Percentiles rank a stretch among this genome's conserved stretches.
Evolutionary conservation across 441 rosid genomes (phyloP).

Genomic region (Daphne laureola): DNA sequence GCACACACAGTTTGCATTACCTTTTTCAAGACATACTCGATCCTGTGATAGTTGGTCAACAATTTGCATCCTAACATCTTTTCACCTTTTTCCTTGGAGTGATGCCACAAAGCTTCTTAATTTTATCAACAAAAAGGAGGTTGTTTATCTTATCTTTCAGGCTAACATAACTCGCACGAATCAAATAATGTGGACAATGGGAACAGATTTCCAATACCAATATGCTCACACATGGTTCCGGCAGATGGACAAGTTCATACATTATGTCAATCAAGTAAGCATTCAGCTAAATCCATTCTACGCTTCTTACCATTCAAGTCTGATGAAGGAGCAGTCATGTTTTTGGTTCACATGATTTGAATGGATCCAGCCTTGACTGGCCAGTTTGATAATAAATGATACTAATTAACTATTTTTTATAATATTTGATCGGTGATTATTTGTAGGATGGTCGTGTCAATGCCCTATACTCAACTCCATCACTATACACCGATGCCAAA

Average conservation of each 20-base stretch:
- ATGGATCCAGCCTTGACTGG: no score
- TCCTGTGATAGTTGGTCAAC: neutral
- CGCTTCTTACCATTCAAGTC: no score
- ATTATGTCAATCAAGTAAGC: slow-evolving; percentile 62
- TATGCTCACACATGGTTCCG: slow-evolving; percentile 60
- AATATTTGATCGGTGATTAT: slow-evolving; percentile 8
- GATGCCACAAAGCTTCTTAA: no score
- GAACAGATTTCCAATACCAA: slow-evolving; percentile 69
- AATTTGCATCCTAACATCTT: neutral
- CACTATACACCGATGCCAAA: slow-evolving; percentile 49
- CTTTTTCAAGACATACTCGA: neutral
- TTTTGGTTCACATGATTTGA: no score
- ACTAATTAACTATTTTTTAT: no score
- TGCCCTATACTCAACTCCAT: slow-evolving; percentile 47
- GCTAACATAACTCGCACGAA: slow-evolving; percentile 67
- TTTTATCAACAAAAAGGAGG: no score
- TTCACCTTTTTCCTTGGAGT: no score
- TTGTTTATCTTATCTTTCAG: slow-evolving; percentile 25
- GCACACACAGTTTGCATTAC: neutral
- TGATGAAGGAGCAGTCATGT: no score
- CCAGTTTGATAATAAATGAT: no score
- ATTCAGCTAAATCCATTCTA: neutral
- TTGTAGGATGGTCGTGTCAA: slow-evolving; percentile 50
- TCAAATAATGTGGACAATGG: slow-evolving; percentile 86
- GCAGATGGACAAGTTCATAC: slow-evolving; percentile 73